phyloP scores from a whole-genome alignment of 805 yeast genomes.

The Ogataea thermomethanolica region DNA sequence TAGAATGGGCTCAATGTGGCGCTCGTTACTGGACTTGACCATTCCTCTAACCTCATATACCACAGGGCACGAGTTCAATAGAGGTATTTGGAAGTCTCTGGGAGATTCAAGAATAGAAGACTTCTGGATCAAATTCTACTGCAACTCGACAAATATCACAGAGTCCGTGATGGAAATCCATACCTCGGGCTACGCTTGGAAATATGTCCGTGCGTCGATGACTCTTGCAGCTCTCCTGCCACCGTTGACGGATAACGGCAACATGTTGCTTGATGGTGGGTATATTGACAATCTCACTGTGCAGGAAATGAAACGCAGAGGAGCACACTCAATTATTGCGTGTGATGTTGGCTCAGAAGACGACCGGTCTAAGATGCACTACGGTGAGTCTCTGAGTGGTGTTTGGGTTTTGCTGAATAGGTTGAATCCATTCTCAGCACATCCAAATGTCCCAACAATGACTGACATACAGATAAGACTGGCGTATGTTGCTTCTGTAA shows the following conservation, averaged over 20 bases:
- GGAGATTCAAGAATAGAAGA: conserved; percentile 93
- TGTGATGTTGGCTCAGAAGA: conserved; percentile 96
- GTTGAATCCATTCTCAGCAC: conserved; percentile 83
- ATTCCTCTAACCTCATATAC: conserved; percentile 93
- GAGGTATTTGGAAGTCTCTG: conserved; percentile 96
- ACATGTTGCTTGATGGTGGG: conserved; percentile 94
- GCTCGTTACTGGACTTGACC: conserved; percentile 78
- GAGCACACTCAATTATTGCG: conserved; percentile 84
- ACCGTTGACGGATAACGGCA: conserved; percentile 82
- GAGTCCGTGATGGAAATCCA: conserved; percentile 95
- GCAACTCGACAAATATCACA: conserved; percentile 93
- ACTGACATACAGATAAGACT: conserved; percentile 91
- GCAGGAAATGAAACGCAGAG: conserved; percentile 82
- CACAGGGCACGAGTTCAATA: conserved; percentile 94
- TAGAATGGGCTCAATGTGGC: conserved; percentile 81
- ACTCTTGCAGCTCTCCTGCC: conserved; percentile 92
- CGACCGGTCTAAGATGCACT: conserved; percentile 82
- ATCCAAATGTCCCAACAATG: conserved; percentile 89
- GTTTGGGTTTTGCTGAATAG: conserved; percentile 84
- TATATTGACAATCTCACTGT: conserved; percentile 93
- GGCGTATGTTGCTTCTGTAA: conserved; percentile 93
- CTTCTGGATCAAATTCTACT: conserved; percentile 86
- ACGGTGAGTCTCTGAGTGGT: conserved; percentile 92
- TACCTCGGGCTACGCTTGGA: conserved; percentile 90
- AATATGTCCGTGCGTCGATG: conserved; percentile 95